Evolutionary conservation across 176 grass and related monocot genomes (phyloP), one percentile per base, ranked within the genome.

Genomic region (Rhynchospora pubera): DNA sequence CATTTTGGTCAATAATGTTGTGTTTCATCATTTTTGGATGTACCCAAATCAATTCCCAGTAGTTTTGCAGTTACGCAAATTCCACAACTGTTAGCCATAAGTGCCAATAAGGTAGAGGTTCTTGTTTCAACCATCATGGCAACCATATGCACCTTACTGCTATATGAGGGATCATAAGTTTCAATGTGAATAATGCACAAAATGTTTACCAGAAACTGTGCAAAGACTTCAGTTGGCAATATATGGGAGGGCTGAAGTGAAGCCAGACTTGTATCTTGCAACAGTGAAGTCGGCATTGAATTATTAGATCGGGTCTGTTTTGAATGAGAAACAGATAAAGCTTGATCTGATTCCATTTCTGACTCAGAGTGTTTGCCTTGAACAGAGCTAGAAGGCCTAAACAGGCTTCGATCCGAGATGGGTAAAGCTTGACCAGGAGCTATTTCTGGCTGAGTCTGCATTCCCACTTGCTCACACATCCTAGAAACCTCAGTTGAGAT

Each of bases 261-360:
- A 83, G 48, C 83, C 73, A 83, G 64, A 86, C 51, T 28, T 90
- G 87, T 85, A 77, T 57, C 69, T 91, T 89, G 88, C 78, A 70
- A 56, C 24, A 50, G 63, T 78, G 76, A 22, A 24, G 82, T 77
- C 65, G 85, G 80, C 46, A 69, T 32, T 7, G 24, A 66, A 67
- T 83, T 83, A 76, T 19, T 74, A 74, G 84, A 70, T 46, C 44
- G 88, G 62, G 87, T 84, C 79, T 43, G 71, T 69, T 87, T 58
- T 79, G 82, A 65, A 83, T 70, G 65, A 85, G 39, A 78, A 82
- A 55, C 47, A 86, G 85, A 83, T 67, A 81, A 56, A 63, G 83
- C 88, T 86, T 84, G 79, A 50, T 87, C 61, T 22, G 22, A 50
- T 21, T 78, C 58, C 56, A 61, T 77, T 77, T 89, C 53, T 11